phyloP scores from a whole-genome alignment of 2,329 filamentous ascomycete species.

The Amylocarpus encephaloides region DNA sequence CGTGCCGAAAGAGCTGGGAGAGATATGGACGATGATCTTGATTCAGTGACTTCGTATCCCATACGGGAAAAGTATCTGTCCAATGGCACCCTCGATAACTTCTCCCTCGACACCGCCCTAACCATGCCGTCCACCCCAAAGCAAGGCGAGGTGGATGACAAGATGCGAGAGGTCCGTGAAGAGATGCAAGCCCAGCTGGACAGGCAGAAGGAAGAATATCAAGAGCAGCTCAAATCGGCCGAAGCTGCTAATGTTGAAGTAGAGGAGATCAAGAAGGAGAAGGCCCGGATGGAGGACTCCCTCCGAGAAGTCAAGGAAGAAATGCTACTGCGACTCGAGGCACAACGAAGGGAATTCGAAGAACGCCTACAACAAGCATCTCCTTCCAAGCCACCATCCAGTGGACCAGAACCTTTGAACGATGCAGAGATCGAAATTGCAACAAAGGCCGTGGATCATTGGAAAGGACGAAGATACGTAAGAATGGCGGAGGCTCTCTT shows the following conservation, averaged over 20 bases:
- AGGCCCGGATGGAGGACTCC: constrained; percentile 76
- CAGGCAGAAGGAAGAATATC: constrained; percentile 75
- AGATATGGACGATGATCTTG: constrained; percentile 81
- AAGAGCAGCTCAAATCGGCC: constrained; percentile 67
- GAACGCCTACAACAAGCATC: constrained; percentile 73
- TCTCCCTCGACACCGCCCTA: constrained; percentile 87
- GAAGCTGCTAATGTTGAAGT: constrained; percentile 72
- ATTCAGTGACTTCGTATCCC: constrained; percentile 82
- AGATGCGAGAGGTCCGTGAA: constrained; percentile 66
- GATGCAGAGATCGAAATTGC: constrained; percentile 68
- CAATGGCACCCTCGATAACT: constrained; percentile 89
- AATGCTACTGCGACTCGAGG: constrained; percentile 78
- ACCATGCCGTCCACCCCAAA: constrained; percentile 92
- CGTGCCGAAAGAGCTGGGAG: constrained; percentile 70
- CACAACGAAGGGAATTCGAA: constrained; percentile 80
- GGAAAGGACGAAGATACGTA: constrained; percentile 81
- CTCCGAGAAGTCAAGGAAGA: constrained; percentile 74
- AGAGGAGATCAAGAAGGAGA: constrained; percentile 78
- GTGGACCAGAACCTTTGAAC: constrained; percentile 42
- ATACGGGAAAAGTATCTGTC: constrained; percentile 93
- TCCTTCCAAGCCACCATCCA: constrained; percentile 48
- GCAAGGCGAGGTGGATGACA: constrained; percentile 68
- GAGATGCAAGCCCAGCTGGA: constrained; percentile 80
- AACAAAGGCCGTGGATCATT: constrained; percentile 60
- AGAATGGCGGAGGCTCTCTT: constrained; percentile 89